phyloP scores from a whole-genome alignment of 1,284 basidiomycete species.

The Cryptococcus sp. region DNA sequence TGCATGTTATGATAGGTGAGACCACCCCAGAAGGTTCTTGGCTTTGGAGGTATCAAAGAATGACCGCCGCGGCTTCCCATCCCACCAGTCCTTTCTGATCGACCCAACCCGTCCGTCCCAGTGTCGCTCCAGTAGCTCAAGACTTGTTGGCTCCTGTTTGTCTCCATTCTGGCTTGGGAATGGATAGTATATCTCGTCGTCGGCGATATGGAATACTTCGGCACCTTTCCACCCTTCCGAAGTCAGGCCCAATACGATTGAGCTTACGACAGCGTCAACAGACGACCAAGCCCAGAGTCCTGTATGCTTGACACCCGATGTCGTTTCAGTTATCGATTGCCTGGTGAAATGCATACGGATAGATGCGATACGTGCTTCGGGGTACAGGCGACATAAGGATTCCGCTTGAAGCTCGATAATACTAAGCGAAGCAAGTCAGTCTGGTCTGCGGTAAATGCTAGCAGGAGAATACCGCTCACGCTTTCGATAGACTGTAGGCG shows the following conservation, averaged over 20 bases:
- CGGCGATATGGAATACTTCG: slow-evolving; percentile 23
- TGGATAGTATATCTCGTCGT: slow-evolving; percentile 23
- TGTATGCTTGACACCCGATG: slow-evolving; percentile 16
- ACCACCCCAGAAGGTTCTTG: slow-evolving; percentile 46
- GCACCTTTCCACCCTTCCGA: slow-evolving; percentile 29
- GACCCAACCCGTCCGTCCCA: slow-evolving; percentile 28
- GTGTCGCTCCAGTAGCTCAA: slow-evolving; percentile 25
- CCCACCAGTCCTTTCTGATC: slow-evolving; percentile 23
- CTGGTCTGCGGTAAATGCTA: no score
- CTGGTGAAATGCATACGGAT: slow-evolving; percentile 45
- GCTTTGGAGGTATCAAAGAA: slow-evolving; percentile 45
- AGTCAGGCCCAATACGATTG: slow-evolving; percentile 42
- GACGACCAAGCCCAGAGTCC: slow-evolving; percentile 46
- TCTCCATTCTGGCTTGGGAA: slow-evolving; percentile 1
- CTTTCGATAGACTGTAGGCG: no score
- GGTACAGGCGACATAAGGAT: slow-evolving; percentile 36
- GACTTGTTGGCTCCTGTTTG: slow-evolving; percentile 1
- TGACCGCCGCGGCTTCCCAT: slow-evolving; percentile 22
- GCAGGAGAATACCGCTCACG: no score
- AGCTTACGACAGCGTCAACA: slow-evolving; percentile 31
- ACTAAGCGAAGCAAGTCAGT: slow-evolving; percentile 4
- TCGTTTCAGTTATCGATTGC: slow-evolving; percentile 13
- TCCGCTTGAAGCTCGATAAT: slow-evolving; percentile 46
- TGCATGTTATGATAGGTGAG: slow-evolving; percentile 19
- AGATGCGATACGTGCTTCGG: slow-evolving; percentile 40